Conservation (phyloP, 202 grass and related monocot species). For the Elaeis oleifera region DNA sequence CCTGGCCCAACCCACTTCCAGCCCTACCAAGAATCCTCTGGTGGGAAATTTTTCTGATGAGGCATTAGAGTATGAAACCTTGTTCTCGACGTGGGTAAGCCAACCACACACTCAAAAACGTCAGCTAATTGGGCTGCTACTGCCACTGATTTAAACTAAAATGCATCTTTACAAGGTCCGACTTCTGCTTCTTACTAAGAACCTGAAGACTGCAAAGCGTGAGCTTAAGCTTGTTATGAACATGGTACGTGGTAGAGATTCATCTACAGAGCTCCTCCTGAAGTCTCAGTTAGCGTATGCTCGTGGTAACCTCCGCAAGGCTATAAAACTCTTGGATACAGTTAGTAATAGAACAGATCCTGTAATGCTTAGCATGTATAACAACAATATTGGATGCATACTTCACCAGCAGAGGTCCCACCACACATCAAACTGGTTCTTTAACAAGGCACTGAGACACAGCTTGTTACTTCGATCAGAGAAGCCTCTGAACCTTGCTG, state of each 20-base stretch:
- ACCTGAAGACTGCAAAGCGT: conserved; percentile 84
- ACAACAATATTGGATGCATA: conserved; percentile 95
- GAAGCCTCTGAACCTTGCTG: conserved; percentile 57
- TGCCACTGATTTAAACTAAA: conserved; percentile 71
- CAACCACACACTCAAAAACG: conserved; percentile 48
- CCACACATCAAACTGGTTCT: conserved; percentile 63
- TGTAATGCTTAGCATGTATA: conserved; percentile 60
- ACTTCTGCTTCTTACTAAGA: conserved; percentile 74
- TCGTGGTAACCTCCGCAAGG: conserved; percentile 77
- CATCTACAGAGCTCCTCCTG: conserved; percentile 70
- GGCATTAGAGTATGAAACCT: conserved; percentile 68
- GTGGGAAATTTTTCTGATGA: conserved; percentile 66
- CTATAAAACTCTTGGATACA: conserved; percentile 78
- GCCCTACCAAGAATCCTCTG: conserved; percentile 13
- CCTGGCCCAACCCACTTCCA: no score
- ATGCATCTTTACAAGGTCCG: conserved; percentile 89
- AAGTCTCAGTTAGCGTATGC: conserved; percentile 96
- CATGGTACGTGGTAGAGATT: conserved; percentile 93
- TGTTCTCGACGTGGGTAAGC: conserved; percentile 54
- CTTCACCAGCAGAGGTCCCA: conserved; percentile 79
- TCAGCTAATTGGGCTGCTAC: conserved; percentile 67
- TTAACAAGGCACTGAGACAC: conserved; percentile 69
- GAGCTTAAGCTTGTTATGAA: conserved; percentile 97
- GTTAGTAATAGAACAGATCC: conserved; percentile 68
- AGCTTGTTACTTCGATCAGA: conserved; percentile 49